Percentiles rank a stretch among this genome's conserved stretches.
Conservation (phyloP, 306 rosid genomes). For the Acacia melanoxylon region DNA sequence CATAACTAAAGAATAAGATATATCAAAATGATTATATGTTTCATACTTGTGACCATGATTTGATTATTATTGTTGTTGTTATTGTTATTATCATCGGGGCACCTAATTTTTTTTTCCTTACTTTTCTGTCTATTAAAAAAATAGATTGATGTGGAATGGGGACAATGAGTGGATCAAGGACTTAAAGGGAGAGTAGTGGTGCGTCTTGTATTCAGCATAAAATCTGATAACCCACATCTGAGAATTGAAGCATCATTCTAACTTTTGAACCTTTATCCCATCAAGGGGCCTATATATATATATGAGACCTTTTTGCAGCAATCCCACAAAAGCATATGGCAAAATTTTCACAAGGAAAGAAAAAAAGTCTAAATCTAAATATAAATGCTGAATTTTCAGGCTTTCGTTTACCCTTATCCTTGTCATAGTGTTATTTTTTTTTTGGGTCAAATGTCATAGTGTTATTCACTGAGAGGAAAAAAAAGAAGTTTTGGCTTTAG, state of each 20-base stretch:
- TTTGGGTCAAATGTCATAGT: conserved; percentile 8
- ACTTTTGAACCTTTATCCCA: conserved; percentile 60
- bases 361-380: conserved; percentile 28
- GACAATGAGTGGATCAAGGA: conserved; percentile 54
- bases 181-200: conserved; percentile 45
- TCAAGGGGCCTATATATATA: conserved; percentile 30
- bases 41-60: conserved; percentile 22
- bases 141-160: conserved; percentile 37
- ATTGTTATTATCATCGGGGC: conserved; percentile 20
- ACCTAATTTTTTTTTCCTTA: neutral
- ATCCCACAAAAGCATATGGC: conserved; percentile 52
- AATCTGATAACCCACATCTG: conserved; percentile 47
- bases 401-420: conserved; percentile 36
- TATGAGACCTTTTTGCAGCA: conserved; percentile 38
- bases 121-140: conserved; percentile 33
- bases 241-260: conserved; percentile 61
- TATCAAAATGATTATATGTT: conserved; percentile 26
- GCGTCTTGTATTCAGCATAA: conserved; percentile 82
- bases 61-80: conserved; percentile 25
- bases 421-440: conserved; percentile 23
- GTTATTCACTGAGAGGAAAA: conserved; percentile 16
- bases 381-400: conserved; percentile 31
- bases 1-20: conserved; percentile 24
- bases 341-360: conserved; percentile 29
- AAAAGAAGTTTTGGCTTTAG: conserved; percentile 67